Percentiles rank a stretch among this genome's conserved stretches.
Evolutionary conservation across 1,284 basidiomycete species (phyloP).

Genomic region (Microbotryum intermedium): DNA sequence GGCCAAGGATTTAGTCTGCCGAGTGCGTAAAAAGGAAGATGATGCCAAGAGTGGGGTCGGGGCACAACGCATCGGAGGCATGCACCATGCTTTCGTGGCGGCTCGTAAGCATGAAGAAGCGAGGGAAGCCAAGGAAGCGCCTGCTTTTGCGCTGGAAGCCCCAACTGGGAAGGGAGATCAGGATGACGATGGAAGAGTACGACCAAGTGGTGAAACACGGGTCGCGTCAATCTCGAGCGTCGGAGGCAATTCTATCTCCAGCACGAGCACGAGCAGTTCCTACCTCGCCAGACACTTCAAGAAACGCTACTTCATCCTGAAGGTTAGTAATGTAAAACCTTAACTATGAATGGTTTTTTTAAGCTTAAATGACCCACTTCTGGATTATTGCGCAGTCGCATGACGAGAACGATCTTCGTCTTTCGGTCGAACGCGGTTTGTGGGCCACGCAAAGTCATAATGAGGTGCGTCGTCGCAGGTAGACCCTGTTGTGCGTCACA

Average conservation of each 20-base stretch:
- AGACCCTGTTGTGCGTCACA: not conserved
- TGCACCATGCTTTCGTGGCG: slow-evolving; percentile 67
- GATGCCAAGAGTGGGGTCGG: slow-evolving; percentile 84
- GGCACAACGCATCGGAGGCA: slow-evolving; percentile 73
- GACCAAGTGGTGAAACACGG: slow-evolving; percentile 1
- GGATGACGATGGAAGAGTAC: slow-evolving; percentile 9
- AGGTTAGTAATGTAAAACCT: slow-evolving; percentile 48
- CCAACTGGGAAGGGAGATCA: slow-evolving; percentile 3
- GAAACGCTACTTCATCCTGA: slow-evolving; percentile 83
- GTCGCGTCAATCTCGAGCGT: not conserved
- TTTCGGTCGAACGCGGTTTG: slow-evolving; percentile 67
- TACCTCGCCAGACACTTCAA: slow-evolving; percentile 51
- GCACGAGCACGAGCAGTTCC: slow-evolving; percentile 28
- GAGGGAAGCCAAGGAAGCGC: slow-evolving; percentile 5
- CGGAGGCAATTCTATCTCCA: slow-evolving; percentile 10
- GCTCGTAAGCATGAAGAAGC: slow-evolving; percentile 38
- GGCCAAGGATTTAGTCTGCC: slow-evolving; percentile 23
- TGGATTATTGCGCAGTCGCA: slow-evolving; percentile 17
- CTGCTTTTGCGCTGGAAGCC: slow-evolving; percentile 18
- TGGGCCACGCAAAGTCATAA: slow-evolving; percentile 96
- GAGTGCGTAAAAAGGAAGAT: slow-evolving; percentile 69
- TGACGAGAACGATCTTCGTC: slow-evolving; percentile 64
- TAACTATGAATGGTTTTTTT: not conserved
- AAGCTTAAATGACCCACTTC: not conserved
- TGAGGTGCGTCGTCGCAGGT: slow-evolving; percentile 49